Evolutionary conservation across 1,139 yeast genomes (phyloP), one percentile per base, ranked within the genome.

Genomic region (Suhomyces guaymorum): DNA sequence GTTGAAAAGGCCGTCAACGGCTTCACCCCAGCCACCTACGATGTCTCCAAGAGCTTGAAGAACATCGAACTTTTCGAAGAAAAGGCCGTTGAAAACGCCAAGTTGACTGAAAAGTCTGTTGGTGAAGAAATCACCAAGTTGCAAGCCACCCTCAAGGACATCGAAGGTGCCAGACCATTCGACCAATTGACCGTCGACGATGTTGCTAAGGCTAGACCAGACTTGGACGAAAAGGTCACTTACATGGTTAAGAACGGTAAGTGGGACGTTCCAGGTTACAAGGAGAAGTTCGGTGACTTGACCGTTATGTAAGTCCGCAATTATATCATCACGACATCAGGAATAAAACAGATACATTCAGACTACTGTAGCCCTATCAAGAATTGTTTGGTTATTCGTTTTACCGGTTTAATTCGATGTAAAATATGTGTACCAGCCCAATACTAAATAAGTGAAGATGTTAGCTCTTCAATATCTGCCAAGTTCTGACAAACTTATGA

Each of bases 261-360:
- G 74, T 90, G 96, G 95, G 89, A 87, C 59, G 95, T 90, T 54
- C 97, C 98, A 55, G 96, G 96, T 55, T 92, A 92, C 82, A 84
- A 85, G 72, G 97, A 90, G 70, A 90, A 88, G 80, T 90, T 89
- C 67, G 97, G 97, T 66, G 88, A 86, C 67, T 80, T 89, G 72
- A 86, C 92, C 59, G 88, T 87, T 66, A 89, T 90, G 97, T 90
- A 79, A 70, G 57, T 27, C 25, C n/a, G n/a, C 19, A 17, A 17
- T 17, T 17, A 17, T 17, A 6, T 17, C 19, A 17, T 23, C 12
- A 23, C 15, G 25, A 23, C 15, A 11, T 23, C 12, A 23, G 12
- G 25, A 7, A 6, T 5, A 23, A 23, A 23, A 23, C 19, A 17
- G 25, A 30, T 25, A 30, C 40, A 38, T 39, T 26, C 8, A 17